A percentile compares a stretch with the other conserved stretches of the same genome.
These are phyloP conservation scores for Albifimbria verrucaria DNA, from an alignment of 2,329 filamentous ascomycete species.

Conservation along the genomic window DNA sequence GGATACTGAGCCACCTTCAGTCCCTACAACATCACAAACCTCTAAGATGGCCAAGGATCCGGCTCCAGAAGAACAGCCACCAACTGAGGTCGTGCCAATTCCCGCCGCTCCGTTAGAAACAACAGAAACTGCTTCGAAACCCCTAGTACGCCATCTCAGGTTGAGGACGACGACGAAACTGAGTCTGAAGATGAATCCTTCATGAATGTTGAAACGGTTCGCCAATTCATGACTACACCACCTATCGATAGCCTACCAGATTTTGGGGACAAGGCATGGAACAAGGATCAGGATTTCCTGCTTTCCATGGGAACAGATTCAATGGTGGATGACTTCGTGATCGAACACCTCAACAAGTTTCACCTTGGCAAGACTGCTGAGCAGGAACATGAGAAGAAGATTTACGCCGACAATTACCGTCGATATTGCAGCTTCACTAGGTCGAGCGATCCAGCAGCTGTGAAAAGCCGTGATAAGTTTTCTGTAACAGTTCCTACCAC, in stretches of 20 bases:
- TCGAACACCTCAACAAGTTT: constrained; percentile 41
- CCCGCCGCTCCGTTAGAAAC: constrained; percentile 20
- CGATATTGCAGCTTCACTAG: constrained; percentile 53
- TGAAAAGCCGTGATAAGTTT: constrained; percentile 55
- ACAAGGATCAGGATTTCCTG: constrained; percentile 42
- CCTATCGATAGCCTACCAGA: constrained; percentile 52
- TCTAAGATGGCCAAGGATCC: background rate
- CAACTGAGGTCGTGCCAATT: background rate
- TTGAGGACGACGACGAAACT: constrained; percentile 48
- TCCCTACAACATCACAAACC: background rate
- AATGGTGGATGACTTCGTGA: constrained; percentile 42
- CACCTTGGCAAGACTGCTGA: constrained; percentile 31
- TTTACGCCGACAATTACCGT: constrained; percentile 47
- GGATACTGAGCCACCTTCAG: background rate
- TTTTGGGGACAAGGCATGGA: constrained; percentile 44
- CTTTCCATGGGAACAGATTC: constrained; percentile 37
- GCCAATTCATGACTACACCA: constrained; percentile 51
- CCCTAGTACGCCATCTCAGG: constrained; percentile 47
- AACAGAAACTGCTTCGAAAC: constrained; percentile 27
- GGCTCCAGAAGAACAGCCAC: constrained; percentile 5
- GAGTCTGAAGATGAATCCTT: constrained; percentile 53
- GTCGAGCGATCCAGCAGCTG: constrained; percentile 51
- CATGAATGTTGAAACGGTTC: constrained; percentile 44
- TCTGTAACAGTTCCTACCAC: constrained; percentile 33
- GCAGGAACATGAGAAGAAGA: constrained; percentile 35